Conservation (phyloP, 2,329 filamentous ascomycete species). For the Bipolaris sorokiniana region DNA sequence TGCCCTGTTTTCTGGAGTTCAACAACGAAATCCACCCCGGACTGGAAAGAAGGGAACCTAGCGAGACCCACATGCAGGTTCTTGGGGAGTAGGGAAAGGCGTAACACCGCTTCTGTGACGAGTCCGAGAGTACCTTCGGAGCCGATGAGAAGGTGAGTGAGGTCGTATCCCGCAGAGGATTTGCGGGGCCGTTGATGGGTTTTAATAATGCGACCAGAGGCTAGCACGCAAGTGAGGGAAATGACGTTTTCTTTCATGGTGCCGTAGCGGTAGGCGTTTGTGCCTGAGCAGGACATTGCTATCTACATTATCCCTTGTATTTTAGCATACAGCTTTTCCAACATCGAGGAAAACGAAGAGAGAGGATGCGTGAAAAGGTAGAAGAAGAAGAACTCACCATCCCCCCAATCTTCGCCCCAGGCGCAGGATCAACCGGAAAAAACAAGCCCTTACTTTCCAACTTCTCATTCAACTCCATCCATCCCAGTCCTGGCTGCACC, state of each 20-base stretch:
- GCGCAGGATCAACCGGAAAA: slow-evolving; percentile 91
- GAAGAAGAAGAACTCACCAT: slow-evolving; percentile 64
- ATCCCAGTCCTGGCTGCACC: slow-evolving; percentile 71
- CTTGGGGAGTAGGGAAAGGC: slow-evolving; percentile 77
- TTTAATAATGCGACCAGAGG: slow-evolving; percentile 85
- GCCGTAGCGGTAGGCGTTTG: slow-evolving; percentile 89
- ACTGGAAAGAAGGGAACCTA: slow-evolving; percentile 67
- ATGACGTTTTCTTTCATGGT: slow-evolving; percentile 95
- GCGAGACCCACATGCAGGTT: slow-evolving; percentile 78
- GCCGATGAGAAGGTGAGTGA: slow-evolving; percentile 86
- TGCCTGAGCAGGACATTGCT: slow-evolving; percentile 73
- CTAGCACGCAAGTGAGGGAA: slow-evolving; percentile 81
- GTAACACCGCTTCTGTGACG: slow-evolving; percentile 87
- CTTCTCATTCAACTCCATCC: slow-evolving; percentile 80
- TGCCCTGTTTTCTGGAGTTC: slow-evolving; percentile 78
- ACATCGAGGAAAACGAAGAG: neutral
- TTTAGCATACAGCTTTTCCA: neutral
- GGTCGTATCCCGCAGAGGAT: slow-evolving; percentile 87
- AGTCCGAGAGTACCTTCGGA: slow-evolving; percentile 90
- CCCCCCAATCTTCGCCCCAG: slow-evolving; percentile 87
- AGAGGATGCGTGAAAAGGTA: neutral
- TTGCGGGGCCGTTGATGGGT: slow-evolving; percentile 86
- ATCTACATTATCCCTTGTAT: slow-evolving; percentile 25
- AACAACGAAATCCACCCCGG: slow-evolving; percentile 77
- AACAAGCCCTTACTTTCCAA: slow-evolving; percentile 72